A percentile compares a stretch with the other conserved stretches of the same genome.
Evolutionary conservation across 2,329 filamentous ascomycete genomes (phyloP).

Genomic region (Clonostachys sp.): DNA sequence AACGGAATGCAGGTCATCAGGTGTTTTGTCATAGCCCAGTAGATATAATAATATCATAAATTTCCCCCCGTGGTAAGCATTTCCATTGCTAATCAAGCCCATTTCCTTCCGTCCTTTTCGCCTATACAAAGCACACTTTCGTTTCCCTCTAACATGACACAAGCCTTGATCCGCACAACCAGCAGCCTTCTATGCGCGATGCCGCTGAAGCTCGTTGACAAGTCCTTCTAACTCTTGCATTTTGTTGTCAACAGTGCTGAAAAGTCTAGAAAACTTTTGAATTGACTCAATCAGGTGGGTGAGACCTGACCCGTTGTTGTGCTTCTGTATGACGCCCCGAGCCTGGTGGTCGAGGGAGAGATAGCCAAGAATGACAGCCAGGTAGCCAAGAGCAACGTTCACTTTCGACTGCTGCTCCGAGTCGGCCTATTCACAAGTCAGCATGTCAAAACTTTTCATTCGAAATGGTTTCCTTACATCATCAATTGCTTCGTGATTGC

Average conservation of each 20-base stretch:
- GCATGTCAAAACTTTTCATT: neutral
- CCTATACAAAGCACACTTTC: neutral
- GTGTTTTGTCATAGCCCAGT: no score
- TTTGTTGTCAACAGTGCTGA: constrained; percentile 42
- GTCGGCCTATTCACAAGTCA: constrained; percentile 45
- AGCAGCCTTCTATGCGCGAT: neutral
- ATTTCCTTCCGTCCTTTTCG: neutral
- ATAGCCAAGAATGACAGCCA: constrained; percentile 80
- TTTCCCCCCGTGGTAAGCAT: no score
- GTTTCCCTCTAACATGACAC: neutral
- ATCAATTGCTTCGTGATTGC: constrained; percentile 58
- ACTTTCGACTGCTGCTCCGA: constrained; percentile 71
- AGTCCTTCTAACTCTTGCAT: constrained; percentile 30
- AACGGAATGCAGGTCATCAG: no score
- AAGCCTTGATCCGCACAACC: neutral
- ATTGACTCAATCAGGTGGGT: constrained; percentile 44
- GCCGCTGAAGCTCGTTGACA: constrained; percentile 24
- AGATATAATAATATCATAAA: no score
- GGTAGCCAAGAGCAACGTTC: constrained; percentile 81
- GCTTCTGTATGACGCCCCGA: constrained; percentile 33
- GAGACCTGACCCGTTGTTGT: constrained; percentile 37
- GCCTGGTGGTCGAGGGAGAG: constrained; percentile 56
- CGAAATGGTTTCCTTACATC: constrained; percentile 50
- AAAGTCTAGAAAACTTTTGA: constrained; percentile 48
- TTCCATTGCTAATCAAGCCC: neutral